A percentile compares a stretch with the other conserved stretches of the same genome.
Conservation (phyloP, 2,329 filamentous ascomycete species). For the Calonectria montana region DNA sequence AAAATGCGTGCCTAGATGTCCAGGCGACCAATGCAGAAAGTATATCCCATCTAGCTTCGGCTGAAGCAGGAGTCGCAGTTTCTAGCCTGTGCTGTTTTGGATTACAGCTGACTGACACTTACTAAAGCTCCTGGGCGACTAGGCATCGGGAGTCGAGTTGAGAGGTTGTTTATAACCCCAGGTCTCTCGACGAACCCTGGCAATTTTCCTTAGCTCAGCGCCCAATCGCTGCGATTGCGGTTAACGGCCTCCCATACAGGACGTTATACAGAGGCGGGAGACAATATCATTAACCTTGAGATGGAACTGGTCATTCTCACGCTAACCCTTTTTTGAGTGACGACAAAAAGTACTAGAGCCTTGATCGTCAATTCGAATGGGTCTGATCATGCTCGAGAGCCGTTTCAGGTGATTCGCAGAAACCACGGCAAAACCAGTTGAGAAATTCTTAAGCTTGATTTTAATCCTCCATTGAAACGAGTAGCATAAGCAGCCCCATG, state of each 20-base stretch:
- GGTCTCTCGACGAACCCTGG: neutral
- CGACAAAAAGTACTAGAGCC: neutral
- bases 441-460: neutral
- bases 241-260: neutral
- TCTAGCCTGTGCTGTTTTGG: neutral
- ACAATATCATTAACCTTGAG: neutral
- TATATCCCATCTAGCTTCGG: neutral
- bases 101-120: neutral
- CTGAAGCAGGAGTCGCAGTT: neutral
- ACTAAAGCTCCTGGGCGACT: neutral
- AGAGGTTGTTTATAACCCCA: neutral
- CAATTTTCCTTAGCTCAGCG: neutral
- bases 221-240: neutral
- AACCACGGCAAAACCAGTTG: neutral
- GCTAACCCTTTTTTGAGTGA: conserved; percentile 4
- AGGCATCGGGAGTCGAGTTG: neutral
- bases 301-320: neutral
- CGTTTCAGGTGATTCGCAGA: conserved; percentile 19
- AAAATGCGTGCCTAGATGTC: neutral
- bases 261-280: neutral
- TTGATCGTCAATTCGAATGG: neutral
- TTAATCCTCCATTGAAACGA: neutral
- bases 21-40: neutral
- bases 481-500: neutral
- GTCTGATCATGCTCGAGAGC: neutral